A percentile compares a stretch with the other conserved stretches of the same genome.
phyloP scores from a whole-genome alignment of 2,329 filamentous ascomycete genomes.

The Cordyceps farinosa region DNA sequence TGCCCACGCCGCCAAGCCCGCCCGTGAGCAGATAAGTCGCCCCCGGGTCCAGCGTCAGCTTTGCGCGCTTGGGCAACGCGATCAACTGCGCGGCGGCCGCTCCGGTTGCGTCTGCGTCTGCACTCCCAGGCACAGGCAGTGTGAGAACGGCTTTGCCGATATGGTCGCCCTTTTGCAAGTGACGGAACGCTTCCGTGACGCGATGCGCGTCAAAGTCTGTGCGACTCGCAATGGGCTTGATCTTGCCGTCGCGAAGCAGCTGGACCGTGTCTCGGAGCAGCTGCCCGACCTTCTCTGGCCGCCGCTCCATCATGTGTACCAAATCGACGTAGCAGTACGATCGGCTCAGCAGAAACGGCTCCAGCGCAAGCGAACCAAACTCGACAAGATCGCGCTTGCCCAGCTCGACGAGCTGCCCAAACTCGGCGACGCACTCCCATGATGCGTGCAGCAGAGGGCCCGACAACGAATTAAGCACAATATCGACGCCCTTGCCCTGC shows the following conservation, averaged over 20 bases:
- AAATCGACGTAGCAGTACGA: slow-evolving; percentile 33
- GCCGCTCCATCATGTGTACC: slow-evolving; percentile 12
- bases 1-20: slow-evolving; percentile 23
- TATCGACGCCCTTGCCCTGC: slow-evolving; percentile 28
- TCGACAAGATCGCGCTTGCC: slow-evolving; percentile 33
- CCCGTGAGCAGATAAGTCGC: slow-evolving; percentile 24
- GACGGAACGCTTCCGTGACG: slow-evolving; percentile 21
- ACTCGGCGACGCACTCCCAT: slow-evolving; percentile 34
- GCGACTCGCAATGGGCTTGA: slow-evolving; percentile 18
- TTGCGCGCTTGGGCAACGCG: background rate
- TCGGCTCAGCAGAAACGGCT: slow-evolving; percentile 35
- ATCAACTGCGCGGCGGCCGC: background rate
- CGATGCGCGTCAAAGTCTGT: slow-evolving; percentile 17
- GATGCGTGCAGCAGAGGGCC: slow-evolving; percentile 30
- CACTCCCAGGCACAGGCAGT: slow-evolving; percentile 18
- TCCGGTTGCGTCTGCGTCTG: no score
- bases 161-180: slow-evolving; percentile 23
- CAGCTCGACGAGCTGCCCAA: slow-evolving; percentile 35
- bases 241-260: background rate
- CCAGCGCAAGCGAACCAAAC: slow-evolving; percentile 41
- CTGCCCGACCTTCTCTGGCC: background rate
- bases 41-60: slow-evolving; percentile 8
- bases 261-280: background rate
- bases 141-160: slow-evolving; percentile 22
- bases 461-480: slow-evolving; percentile 31